Evolutionary conservation across 202 grass and related monocot species (phyloP).

Genomic region (Alloteropsis angusta): DNA sequence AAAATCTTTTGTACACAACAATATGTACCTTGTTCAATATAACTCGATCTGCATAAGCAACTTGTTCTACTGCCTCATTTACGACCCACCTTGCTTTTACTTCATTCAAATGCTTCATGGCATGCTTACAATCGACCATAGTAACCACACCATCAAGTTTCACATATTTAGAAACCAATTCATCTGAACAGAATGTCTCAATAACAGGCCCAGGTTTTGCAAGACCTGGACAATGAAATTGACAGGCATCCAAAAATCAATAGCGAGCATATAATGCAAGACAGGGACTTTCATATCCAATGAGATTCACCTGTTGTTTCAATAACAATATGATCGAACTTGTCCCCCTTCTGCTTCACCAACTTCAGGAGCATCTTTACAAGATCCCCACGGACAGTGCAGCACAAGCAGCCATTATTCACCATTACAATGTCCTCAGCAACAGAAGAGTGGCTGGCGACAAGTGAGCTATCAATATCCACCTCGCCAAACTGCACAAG

Average conservation of each 20-base stretch:
- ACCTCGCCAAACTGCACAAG: conserved; percentile 61
- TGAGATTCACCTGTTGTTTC: conserved; percentile 54
- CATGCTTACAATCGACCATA: conserved; percentile 74
- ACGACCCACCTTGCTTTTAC: conserved; percentile 73
- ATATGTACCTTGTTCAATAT: conserved; percentile 54
- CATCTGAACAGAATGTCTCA: conserved; percentile 71
- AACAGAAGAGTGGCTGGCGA: conserved; percentile 59
- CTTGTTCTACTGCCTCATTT: conserved; percentile 70
- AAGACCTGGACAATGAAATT: conserved; percentile 41
- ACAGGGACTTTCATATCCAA: neutral
- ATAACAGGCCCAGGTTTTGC: conserved; percentile 66
- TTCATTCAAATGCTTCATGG: conserved; percentile 63
- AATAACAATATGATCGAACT: conserved; percentile 72
- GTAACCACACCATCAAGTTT: conserved; percentile 86
- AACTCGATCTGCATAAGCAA: conserved; percentile 67
- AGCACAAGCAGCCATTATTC: conserved; percentile 73
- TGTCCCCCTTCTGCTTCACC: conserved; percentile 52
- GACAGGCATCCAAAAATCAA: neutral
- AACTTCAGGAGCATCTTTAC: conserved; percentile 71
- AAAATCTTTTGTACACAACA: neutral
- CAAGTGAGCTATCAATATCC: conserved; percentile 63
- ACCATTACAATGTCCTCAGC: conserved; percentile 72
- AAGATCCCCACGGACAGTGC: conserved; percentile 66
- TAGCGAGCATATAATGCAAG: neutral
- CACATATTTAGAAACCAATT: conserved; percentile 55